These are phyloP conservation scores for Mikania micrantha DNA, from an alignment of 129 eudicot species.

Conservation along the genomic window DNA sequence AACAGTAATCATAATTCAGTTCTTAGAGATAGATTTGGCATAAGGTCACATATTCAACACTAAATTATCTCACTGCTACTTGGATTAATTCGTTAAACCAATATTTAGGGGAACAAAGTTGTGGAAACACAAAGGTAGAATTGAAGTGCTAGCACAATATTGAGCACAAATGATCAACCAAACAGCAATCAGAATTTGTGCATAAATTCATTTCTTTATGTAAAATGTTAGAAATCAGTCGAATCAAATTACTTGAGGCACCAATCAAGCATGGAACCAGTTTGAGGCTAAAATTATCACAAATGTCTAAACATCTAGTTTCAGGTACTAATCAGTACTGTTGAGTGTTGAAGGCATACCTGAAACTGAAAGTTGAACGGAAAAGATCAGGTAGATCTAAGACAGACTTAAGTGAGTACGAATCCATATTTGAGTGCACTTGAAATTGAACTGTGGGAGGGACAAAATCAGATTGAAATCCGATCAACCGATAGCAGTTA, in stretches of 20 bases:
- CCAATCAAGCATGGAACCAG: not conserved
- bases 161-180: not conserved
- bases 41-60: not conserved
- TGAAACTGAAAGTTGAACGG: slow-evolving; percentile 77
- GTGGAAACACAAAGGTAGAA: not conserved
- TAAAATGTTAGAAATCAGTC: not conserved
- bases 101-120: not conserved
- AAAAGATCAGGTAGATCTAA: slow-evolving; percentile 79
- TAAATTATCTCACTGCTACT: slow-evolving; percentile 4
- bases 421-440: slow-evolving; percentile 48
- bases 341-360: slow-evolving; percentile 38
- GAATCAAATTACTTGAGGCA: not conserved
- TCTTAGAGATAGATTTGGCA: slow-evolving; percentile 1
- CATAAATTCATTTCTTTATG: slow-evolving; percentile 2
- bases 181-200: slow-evolving; percentile 5
- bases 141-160: slow-evolving; percentile 5
- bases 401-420: slow-evolving; percentile 66
- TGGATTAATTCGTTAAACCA: slow-evolving; percentile 11
- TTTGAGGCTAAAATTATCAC: not conserved
- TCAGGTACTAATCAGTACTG: not conserved
- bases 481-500: not conserved
- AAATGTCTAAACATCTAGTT: slow-evolving; percentile 6
- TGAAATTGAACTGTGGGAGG: slow-evolving; percentile 1
- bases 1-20: not conserved
- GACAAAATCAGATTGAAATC: too few species aligned